Evolutionary conservation across 345 rosid genomes (phyloP).

Genomic region (Zanthoxylum bungeanum): DNA sequence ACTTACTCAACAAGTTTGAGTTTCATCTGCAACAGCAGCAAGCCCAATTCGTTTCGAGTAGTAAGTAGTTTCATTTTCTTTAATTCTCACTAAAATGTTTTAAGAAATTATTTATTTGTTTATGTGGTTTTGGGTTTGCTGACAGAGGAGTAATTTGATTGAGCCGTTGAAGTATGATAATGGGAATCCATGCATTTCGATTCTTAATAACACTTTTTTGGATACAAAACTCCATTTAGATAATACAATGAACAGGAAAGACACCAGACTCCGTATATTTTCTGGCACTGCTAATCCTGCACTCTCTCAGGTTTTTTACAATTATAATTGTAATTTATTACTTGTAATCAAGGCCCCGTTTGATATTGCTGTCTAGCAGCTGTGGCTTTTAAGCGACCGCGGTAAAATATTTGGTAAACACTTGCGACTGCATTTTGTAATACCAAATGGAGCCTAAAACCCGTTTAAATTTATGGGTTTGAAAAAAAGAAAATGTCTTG

Average conservation of each 20-base stretch:
- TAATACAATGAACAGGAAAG: constrained; percentile 35
- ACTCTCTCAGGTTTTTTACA: constrained; percentile 66
- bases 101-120: background rate
- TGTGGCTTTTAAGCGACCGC: background rate
- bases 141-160: constrained; percentile 58
- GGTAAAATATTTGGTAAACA: too few relatives aligned
- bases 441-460: too few relatives aligned
- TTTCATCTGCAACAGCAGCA: constrained; percentile 10
- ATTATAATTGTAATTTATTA: background rate
- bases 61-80: constrained; percentile 21
- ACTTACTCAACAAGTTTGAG: constrained; percentile 3
- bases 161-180: constrained; percentile 60
- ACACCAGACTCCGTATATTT: constrained; percentile 76
- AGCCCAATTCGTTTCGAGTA: constrained; percentile 18
- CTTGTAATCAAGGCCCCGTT: background rate
- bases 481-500: too few relatives aligned
- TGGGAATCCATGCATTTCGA: constrained; percentile 48
- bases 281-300: constrained; percentile 94
- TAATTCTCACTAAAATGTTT: background rate
- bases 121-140: background rate
- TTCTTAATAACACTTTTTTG: constrained; percentile 29
- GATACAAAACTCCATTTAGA: constrained; percentile 34
- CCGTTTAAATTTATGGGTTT: too few relatives aligned
- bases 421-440: too few relatives aligned
- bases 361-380: background rate